Conservation (phyloP, 768 basidiomycete species). For the Phaeotremella skinneri region DNA sequence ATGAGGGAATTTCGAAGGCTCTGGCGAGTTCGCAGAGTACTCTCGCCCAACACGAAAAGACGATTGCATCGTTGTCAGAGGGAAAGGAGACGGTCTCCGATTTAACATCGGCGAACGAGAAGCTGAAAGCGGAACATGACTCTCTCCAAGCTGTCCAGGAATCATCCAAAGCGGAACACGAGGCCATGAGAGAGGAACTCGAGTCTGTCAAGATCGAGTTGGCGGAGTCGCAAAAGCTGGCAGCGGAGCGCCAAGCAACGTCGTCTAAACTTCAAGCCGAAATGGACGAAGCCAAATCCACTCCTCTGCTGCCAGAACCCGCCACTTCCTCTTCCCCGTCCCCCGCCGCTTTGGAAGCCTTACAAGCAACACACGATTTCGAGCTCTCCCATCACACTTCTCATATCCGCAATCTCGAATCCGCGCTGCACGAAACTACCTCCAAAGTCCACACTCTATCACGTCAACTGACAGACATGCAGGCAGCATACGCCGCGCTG, state of each 20-base stretch:
- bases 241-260: too few species aligned
- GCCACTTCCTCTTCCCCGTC: slow-evolving; percentile 2
- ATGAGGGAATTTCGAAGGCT: not conserved
- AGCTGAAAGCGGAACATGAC: slow-evolving; percentile 3
- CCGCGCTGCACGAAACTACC: slow-evolving; percentile 31
- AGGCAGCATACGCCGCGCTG: slow-evolving; percentile 11
- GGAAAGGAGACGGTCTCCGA: not conserved
- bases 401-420: slow-evolving; percentile 31
- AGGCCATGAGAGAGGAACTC: not conserved
- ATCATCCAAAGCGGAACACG: not conserved
- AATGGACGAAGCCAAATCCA: not conserved
- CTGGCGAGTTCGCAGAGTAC: slow-evolving; percentile 2
- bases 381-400: slow-evolving; percentile 30
- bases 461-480: slow-evolving; percentile 41
- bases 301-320: not conserved
- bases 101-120: not conserved
- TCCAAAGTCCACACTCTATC: slow-evolving; percentile 36
- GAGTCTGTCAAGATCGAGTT: slow-evolving; percentile 2
- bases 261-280: slow-evolving; percentile 8
- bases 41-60: not conserved
- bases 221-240: not conserved
- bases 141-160: not conserved
- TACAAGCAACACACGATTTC: slow-evolving; percentile 12
- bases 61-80: not conserved
- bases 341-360: slow-evolving; percentile 1